These are phyloP conservation scores for Centaurea solstitialis DNA, from an alignment of 129 eudicot species.

Conservation along the genomic window DNA sequence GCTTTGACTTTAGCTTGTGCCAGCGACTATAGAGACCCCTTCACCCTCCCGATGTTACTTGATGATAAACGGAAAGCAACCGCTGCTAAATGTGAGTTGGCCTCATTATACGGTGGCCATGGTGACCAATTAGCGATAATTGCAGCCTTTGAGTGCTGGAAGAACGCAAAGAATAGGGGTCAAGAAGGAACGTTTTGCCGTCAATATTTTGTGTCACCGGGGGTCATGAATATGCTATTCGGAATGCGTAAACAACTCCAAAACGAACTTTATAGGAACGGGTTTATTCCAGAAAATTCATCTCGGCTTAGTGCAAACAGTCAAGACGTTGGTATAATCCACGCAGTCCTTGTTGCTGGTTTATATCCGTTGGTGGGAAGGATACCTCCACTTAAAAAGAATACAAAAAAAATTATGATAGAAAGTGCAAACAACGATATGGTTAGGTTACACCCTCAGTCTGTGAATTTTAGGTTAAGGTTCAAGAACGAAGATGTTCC, in stretches of 20 bases:
- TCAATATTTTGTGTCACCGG: constrained; percentile 60
- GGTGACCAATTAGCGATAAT: constrained; percentile 88
- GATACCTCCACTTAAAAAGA: constrained; percentile 44
- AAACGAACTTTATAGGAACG: constrained; percentile 53
- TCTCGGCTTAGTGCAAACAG: constrained; percentile 53
- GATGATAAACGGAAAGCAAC: constrained; percentile 58
- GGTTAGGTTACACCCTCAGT: constrained; percentile 69
- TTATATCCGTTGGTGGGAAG: constrained; percentile 89
- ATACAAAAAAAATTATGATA: constrained; percentile 39
- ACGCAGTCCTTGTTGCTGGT: constrained; percentile 88
- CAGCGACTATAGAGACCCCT: constrained; percentile 72
- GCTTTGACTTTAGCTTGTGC: constrained; percentile 98
- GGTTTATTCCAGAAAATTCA: constrained; percentile 61
- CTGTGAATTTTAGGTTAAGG: constrained; percentile 45
- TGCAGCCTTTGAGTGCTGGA: constrained; percentile 95
- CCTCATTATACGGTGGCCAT: constrained; percentile 72
- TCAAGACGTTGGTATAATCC: constrained; percentile 72
- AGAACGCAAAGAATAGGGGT: constrained; percentile 65
- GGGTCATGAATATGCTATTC: constrained; percentile 72
- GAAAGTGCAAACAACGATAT: constrained; percentile 58
- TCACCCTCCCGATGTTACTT: constrained; percentile 77
- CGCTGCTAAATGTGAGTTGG: constrained; percentile 67
- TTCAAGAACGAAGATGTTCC: constrained; percentile 38
- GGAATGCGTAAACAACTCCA: constrained; percentile 82
- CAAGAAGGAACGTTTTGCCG: constrained; percentile 72